These are phyloP conservation scores for Calocera viscosa DNA, from an alignment of 768 basidiomycete genomes.

Conservation along the genomic window DNA sequence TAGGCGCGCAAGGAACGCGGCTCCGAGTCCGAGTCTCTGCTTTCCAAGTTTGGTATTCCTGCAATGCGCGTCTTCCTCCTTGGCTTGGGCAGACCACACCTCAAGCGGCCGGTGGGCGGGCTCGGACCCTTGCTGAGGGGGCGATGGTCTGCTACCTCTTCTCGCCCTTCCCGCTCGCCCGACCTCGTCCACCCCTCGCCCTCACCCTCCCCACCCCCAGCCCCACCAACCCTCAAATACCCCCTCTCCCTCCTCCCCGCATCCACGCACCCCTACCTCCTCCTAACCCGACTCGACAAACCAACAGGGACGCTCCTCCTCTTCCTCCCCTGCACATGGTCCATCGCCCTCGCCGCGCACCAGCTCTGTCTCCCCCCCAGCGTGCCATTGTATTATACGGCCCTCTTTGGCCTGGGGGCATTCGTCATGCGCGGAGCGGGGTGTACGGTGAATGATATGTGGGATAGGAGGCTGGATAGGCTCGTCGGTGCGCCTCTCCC, in stretches of 20 bases:
- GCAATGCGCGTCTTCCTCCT: too few relatives aligned
- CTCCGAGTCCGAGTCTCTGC: too few relatives aligned
- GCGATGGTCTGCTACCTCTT: too few relatives aligned
- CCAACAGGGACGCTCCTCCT: conserved; percentile 87
- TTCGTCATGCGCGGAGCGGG: conserved; percentile 95
- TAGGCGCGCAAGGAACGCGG: too few relatives aligned
- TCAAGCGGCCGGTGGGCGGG: too few relatives aligned
- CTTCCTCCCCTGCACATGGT: conserved; percentile 97
- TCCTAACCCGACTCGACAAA: conserved; percentile 83
- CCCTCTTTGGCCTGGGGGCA: conserved; percentile 80
- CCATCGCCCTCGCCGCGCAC: conserved; percentile 92
- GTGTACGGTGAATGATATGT: conserved; percentile 98
- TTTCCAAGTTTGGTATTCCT: too few relatives aligned
- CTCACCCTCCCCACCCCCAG: not conserved
- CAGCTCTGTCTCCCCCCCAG: conserved; percentile 53
- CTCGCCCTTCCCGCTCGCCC: too few relatives aligned
- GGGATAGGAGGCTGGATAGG: conserved; percentile 86
- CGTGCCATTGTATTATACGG: conserved; percentile 59
- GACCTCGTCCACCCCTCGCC: too few relatives aligned
- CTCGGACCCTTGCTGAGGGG: too few relatives aligned
- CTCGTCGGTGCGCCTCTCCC: conserved; percentile 56
- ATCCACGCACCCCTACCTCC: conserved; percentile 52
- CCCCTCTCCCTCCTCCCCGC: not conserved
- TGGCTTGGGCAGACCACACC: too few relatives aligned
- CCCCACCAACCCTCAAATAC: not conserved